A percentile compares a stretch with the other conserved stretches of the same genome.
Conservation (phyloP, 257 asterid species). For the Solanum gracilifrons region DNA sequence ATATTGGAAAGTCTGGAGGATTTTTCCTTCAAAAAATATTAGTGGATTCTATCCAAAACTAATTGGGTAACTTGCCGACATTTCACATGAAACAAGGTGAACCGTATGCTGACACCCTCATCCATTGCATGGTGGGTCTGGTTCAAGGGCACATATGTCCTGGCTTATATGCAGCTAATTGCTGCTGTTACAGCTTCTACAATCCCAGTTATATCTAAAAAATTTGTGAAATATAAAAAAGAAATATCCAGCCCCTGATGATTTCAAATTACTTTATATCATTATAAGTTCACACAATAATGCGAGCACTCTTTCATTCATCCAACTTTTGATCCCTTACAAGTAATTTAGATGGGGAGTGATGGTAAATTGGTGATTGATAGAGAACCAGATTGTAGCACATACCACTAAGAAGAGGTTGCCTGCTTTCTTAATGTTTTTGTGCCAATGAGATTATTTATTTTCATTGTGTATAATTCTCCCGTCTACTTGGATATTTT, state of each 20-base stretch:
- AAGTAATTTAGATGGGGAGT: neutral
- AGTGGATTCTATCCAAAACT: neutral
- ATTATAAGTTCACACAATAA: neutral
- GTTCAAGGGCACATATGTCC: neutral
- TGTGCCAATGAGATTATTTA: neutral
- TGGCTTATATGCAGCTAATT: neutral
- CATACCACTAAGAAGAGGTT: neutral
- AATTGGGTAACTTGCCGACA: neutral
- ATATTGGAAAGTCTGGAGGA: neutral
- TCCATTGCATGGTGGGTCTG: neutral
- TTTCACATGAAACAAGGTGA: neutral
- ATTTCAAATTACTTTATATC: neutral
- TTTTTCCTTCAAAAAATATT: neutral
- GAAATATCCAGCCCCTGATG: neutral
- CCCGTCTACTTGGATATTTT: neutral
- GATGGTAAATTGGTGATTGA: neutral
- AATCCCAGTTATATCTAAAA: neutral
- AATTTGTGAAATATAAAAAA: neutral
- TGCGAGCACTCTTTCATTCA: neutral
- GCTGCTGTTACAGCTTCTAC: neutral
- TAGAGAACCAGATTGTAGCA: neutral
- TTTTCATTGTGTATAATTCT: neutral
- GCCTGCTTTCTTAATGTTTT: neutral
- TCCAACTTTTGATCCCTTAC: neutral
- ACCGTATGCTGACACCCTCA: neutral